Evolutionary conservation across 305 asterid genomes (phyloP), one percentile per base, ranked within the genome.

Genomic region (Stenogyne calaminthoides): DNA sequence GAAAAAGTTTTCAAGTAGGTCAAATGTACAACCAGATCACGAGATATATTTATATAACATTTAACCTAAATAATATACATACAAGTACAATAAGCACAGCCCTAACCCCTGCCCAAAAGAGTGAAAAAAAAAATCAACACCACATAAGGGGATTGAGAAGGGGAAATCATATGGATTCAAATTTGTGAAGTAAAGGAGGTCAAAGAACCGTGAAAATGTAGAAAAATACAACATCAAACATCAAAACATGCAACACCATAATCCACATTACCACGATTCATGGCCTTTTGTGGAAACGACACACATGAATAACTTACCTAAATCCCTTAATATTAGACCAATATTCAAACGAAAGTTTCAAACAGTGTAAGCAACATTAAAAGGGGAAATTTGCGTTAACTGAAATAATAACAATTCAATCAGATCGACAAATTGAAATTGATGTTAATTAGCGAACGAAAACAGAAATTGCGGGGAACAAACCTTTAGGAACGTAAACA

Each of bases 401-500:
- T 16, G 59, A 46, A 57, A 67, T 44, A 9, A 9, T 36, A 16
- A 64, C 58, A 22, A 61, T 3, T 34, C 44, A 64, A 66, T 60
- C 71, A 27, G 70, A 70, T 52, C 70, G 69, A n/a, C 47, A 11
- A 32, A 16, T 9, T 8, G 42, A 58, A 44, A 11, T 12, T 29
- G 36, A 60, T 54, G 59, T 39, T 36, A 15, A 18, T 29, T 12
- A 22, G 29, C 14, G 14, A 63, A 20, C 0, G 39, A 0, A 1
- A 12, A 18, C 9, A 39, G 49, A 70, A 15, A 0, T 25, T 15
- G 56, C 7, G 6, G 32, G 7, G 19, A 18, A 46, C 15, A 37
- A 9, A 90, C 97, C 96, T 91, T 89, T 86, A 19, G 98, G 97
- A 60, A 92, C 70, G 62, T 86, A 92, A 49, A 87, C 87, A 40